phyloP scores from a whole-genome alignment of 176 grass and related monocot species.

The Typha latifolia region DNA sequence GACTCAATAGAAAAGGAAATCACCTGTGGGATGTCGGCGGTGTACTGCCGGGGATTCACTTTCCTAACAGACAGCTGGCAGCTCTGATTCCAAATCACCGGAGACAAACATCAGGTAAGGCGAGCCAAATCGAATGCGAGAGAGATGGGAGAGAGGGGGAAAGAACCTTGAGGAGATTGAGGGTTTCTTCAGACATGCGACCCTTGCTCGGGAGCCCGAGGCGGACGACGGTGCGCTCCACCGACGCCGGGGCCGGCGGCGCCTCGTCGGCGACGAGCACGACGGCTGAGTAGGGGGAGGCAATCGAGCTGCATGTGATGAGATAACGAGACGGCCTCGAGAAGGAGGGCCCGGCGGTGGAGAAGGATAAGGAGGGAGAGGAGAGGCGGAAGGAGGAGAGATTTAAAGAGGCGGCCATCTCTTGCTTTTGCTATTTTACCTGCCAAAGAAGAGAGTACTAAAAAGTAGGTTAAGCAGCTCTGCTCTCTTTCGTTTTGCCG shows the following conservation, averaged over 20 bases:
- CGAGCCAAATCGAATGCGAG: neutral
- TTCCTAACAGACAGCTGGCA: constrained; percentile 74
- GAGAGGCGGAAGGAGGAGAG: neutral
- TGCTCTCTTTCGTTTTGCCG: too few relatives aligned
- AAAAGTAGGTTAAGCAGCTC: too few relatives aligned
- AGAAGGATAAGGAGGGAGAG: neutral
- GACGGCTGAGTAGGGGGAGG: neutral
- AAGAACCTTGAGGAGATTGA: constrained; percentile 70
- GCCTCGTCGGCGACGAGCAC: constrained; percentile 13
- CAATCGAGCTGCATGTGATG: constrained; percentile 4
- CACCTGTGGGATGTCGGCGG: constrained; percentile 84
- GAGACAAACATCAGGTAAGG: neutral
- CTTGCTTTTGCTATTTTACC: neutral
- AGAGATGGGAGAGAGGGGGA: neutral
- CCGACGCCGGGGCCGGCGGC: neutral
- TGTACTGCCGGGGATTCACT: constrained; percentile 80
- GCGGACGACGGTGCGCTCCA: constrained; percentile 52
- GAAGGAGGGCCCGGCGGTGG: neutral
- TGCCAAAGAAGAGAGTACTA: too few relatives aligned
- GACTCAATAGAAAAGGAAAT: constrained; percentile 4
- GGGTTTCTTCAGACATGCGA: constrained; percentile 83
- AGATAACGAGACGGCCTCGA: constrained; percentile 1
- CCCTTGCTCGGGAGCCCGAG: constrained; percentile 91
- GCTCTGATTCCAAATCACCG: constrained; percentile 31
- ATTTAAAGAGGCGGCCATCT: constrained; percentile 6